Conservation (phyloP, 1,139 yeast species). For the Zygosaccharomyces pseudobailii region DNA sequence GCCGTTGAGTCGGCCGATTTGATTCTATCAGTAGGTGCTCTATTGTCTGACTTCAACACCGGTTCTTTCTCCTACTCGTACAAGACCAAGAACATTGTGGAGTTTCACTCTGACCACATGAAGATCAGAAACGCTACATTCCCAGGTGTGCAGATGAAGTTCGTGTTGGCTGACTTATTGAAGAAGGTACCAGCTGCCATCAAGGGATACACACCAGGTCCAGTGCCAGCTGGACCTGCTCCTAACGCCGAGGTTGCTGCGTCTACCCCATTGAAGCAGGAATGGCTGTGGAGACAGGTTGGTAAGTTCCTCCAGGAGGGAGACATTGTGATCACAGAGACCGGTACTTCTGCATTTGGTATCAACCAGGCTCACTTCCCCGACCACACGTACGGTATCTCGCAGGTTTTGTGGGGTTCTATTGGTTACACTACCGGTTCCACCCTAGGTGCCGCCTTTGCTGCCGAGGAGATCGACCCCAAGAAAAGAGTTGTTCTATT, state of each 20-base stretch:
- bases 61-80: conserved; percentile 83
- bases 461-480: conserved; percentile 70
- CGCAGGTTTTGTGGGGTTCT: conserved; percentile 89
- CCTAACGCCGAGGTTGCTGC: conserved; percentile 42
- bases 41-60: conserved; percentile 83
- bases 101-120: conserved; percentile 85
- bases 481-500: conserved; percentile 70
- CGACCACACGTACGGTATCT: conserved; percentile 64
- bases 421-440: conserved; percentile 88
- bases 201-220: conserved; percentile 41
- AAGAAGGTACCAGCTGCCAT: conserved; percentile 38
- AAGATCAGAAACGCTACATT: conserved; percentile 71
- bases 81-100: conserved; percentile 73
- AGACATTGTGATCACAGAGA: conserved; percentile 77
- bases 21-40: conserved; percentile 73
- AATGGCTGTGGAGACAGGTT: conserved; percentile 77
- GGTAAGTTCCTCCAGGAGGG: conserved; percentile 73
- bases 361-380: conserved; percentile 78
- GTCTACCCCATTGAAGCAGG: conserved; percentile 53
- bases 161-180: conserved; percentile 50
- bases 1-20: conserved; percentile 76
- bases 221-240: conserved; percentile 45
- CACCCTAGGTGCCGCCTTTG: conserved; percentile 78
- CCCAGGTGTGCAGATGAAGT: conserved; percentile 77
- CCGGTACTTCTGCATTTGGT: conserved; percentile 90